These are phyloP conservation scores for Bromus sterilis DNA, from an alignment of 176 grass and related monocot species.

Conservation along the genomic window DNA sequence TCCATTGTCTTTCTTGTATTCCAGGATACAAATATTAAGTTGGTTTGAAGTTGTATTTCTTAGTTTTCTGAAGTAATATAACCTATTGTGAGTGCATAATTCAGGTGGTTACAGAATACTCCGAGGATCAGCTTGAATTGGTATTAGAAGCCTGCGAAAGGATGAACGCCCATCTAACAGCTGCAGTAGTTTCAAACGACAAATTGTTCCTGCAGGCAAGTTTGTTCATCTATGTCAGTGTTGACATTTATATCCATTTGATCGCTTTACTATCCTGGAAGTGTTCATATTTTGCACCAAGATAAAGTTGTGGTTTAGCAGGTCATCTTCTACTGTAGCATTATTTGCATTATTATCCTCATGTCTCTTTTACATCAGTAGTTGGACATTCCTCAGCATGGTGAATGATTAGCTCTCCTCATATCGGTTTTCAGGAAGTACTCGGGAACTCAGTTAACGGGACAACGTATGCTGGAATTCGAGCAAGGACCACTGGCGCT, in stretches of 20 bases:
- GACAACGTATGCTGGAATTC: slow-evolving; percentile 88
- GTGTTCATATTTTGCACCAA: background rate
- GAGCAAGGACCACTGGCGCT: slow-evolving; percentile 95
- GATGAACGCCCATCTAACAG: slow-evolving; percentile 87
- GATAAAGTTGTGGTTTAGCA: background rate
- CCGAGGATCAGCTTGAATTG: slow-evolving; percentile 50
- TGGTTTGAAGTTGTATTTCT: background rate
- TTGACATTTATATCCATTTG: background rate
- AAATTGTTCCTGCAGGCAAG: slow-evolving; percentile 81
- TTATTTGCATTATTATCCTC: background rate
- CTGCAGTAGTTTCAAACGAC: slow-evolving; percentile 94
- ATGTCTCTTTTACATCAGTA: background rate
- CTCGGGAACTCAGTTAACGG: slow-evolving; percentile 87
- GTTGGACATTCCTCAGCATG: background rate
- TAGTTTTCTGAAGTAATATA: background rate
- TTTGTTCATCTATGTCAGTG: background rate
- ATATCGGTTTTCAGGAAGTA: slow-evolving; percentile 52
- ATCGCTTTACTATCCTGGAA: background rate
- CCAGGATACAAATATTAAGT: background rate
- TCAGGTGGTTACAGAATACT: slow-evolving; percentile 86
- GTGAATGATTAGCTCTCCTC: background rate
- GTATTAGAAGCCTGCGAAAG: slow-evolving; percentile 85
- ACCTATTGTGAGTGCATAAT: background rate
- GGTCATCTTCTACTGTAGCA: background rate
- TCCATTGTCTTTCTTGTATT: background rate